Conservation (phyloP, 495 filamentous ascomycete genomes). For the Aspergillus asperescens region DNA sequence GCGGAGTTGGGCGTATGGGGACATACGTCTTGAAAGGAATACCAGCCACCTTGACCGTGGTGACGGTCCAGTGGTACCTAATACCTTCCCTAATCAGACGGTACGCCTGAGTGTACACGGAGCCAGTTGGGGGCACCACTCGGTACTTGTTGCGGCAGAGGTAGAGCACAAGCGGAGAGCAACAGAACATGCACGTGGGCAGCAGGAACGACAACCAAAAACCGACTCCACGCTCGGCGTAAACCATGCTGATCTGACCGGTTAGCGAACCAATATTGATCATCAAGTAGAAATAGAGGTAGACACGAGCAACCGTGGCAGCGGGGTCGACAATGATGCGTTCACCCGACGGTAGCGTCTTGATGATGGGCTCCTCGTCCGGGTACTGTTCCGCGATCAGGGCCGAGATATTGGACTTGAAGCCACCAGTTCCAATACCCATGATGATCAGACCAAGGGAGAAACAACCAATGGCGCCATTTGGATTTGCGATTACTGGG, state of each 20-base stretch:
- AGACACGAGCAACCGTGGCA: conserved; percentile 47
- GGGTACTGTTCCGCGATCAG: conserved; percentile 50
- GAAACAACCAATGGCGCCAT: conserved; percentile 53
- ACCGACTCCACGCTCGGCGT: conserved; percentile 66
- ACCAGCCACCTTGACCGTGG: not conserved
- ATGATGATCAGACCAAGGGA: conserved; percentile 56
- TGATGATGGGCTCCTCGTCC: conserved; percentile 38
- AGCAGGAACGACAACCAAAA: conserved; percentile 65
- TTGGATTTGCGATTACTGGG: conserved; percentile 48
- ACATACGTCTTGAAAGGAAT: conserved; percentile 5
- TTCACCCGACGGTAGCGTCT: conserved; percentile 49
- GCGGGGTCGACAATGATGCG: conserved; percentile 65
- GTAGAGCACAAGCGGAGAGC: conserved; percentile 60
- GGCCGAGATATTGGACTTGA: conserved; percentile 65
- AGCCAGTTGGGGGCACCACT: conserved; percentile 54
- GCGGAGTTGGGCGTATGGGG: not conserved
- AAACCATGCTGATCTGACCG: conserved; percentile 51
- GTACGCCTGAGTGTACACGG: conserved; percentile 55
- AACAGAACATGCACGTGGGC: conserved; percentile 51
- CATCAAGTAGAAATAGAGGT: conserved; percentile 47
- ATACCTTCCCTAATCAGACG: conserved; percentile 52
- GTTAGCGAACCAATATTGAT: conserved; percentile 62
- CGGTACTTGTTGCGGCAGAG: conserved; percentile 56
- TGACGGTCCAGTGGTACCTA: conserved; percentile 57
- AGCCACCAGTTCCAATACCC: conserved; percentile 48